Evolutionary conservation across 495 filamentous ascomycete species (phyloP).

Genomic region (Lepraria neglecta): DNA sequence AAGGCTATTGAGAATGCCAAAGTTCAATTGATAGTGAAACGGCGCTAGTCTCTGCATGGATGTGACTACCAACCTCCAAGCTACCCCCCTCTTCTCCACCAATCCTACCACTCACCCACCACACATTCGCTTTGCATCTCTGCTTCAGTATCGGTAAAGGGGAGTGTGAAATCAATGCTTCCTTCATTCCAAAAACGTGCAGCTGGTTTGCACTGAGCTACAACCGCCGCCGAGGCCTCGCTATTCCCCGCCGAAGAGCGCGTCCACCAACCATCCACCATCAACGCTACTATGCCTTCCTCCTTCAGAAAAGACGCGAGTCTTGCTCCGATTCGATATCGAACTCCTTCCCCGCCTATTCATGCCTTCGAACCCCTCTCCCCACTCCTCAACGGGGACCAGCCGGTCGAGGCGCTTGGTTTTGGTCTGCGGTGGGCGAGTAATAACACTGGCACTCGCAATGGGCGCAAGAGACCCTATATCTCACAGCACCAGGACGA

Average conservation of each 20-base stretch:
- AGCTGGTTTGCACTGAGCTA: constrained; percentile 21
- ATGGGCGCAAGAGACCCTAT: constrained; percentile 12
- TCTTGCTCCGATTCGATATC: constrained; percentile 45
- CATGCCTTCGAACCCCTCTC: constrained; percentile 50
- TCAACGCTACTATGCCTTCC: constrained; percentile 24
- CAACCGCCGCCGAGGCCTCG: not conserved
- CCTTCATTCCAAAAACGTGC: not conserved
- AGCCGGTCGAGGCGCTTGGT: constrained; percentile 7
- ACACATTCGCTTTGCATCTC: not conserved
- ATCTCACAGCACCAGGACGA: not conserved
- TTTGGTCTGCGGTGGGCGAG: not conserved
- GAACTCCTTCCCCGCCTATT: constrained; percentile 50
- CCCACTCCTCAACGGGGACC: constrained; percentile 35
- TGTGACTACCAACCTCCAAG: constrained; percentile 7
- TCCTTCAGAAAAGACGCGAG: constrained; percentile 41
- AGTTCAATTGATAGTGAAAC: not conserved
- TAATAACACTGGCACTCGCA: constrained; percentile 7
- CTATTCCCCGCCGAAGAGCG: constrained; percentile 17
- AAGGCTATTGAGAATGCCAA: not conserved
- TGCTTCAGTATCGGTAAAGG: constrained; percentile 2
- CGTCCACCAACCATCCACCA: constrained; percentile 15
- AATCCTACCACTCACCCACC: constrained; percentile 1
- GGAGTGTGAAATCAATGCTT: constrained; percentile 13
- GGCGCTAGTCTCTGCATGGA: constrained; percentile 7
- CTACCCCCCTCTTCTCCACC: constrained; percentile 12